Evolutionary conservation across 1,284 basidiomycete genomes (phyloP).

Genomic region (Filobasidium uniguttulatum): DNA sequence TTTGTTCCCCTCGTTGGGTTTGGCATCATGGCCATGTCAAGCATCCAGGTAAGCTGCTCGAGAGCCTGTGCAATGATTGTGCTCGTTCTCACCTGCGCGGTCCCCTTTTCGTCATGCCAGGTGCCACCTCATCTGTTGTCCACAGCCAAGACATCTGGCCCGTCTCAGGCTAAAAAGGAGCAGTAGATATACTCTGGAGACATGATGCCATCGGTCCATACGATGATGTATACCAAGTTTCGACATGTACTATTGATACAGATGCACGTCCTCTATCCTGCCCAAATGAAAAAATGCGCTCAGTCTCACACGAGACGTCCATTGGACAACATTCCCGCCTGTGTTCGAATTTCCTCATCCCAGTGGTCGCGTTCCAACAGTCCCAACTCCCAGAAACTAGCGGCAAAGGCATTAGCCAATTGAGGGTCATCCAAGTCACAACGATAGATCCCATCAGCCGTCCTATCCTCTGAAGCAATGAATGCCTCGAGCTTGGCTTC

Average conservation of each 20-base stretch:
- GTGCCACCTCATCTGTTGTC: constrained; percentile 1
- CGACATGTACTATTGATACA: neutral
- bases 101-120: too few species aligned
- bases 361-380: constrained; percentile 30
- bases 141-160: neutral
- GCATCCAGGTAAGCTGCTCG: neutral
- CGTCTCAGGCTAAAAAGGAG: constrained; percentile 2
- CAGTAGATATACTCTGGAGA: neutral
- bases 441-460: constrained; percentile 64
- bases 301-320: constrained; percentile 3
- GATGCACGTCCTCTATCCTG: neutral
- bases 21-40: neutral
- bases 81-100: neutral
- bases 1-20: neutral
- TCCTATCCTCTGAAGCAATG: constrained; percentile 71
- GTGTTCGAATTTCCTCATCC: constrained; percentile 32
- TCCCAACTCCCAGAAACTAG: constrained; percentile 36
- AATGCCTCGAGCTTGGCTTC: constrained; percentile 71
- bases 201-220: neutral
- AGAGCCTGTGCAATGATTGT: neutral
- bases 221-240: neutral
- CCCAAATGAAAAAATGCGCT: neutral
- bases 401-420: constrained; percentile 41
- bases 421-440: constrained; percentile 76
- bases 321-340: constrained; percentile 31